Evolutionary conservation across 306 rosid genomes (phyloP), one percentile per base, ranked within the genome.

Genomic region (Quercus cerris): DNA sequence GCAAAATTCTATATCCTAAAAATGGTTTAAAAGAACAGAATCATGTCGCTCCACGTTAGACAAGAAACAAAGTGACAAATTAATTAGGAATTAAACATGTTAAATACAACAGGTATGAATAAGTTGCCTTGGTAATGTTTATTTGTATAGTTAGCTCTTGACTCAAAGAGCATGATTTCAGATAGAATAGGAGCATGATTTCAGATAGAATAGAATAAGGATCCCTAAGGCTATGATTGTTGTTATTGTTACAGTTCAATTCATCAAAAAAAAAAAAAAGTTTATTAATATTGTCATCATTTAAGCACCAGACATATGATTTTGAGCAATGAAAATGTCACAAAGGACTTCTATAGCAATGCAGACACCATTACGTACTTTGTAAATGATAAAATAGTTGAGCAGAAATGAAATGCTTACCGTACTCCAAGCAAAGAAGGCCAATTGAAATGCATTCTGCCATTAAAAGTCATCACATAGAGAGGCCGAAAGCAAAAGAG

Each of bases 401-500:
- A 57, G 62, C 62, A 49, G 35, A 78, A 57, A 28, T 28, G 75
- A 76, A 35, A 56, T 12, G 57, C 97, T 84, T 83, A 93, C 97
- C 28, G 86, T 19, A 35, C 88, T 88, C 90, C 90, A 93, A 30
- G 89, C 86, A 23, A 93, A 89, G 82, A 93, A 93, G 31, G 97
- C 97, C 23, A 91, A 87, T 56, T 88, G 94, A 83, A 91, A 93
- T 30, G 97, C 94, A 84, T 93, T 93, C 94, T 93, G 91, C 76
- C 81, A 52, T 70, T 7, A 77, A 22, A 59, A 78, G 44, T n/a
- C 11, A 41, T 23, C 25, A 71, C 35, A 38, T 38, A 75, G 23
- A 59, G 71, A 17, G 14, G 7, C 20, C 20, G 11, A 46, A 46
- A 23, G 27, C 69, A 13, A 28, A 62, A 28, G 4, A 46, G 38